Evolutionary conservation across 805 yeast genomes (phyloP), one percentile per base, ranked within the genome.

Genomic region (Spathaspora arborariae): DNA sequence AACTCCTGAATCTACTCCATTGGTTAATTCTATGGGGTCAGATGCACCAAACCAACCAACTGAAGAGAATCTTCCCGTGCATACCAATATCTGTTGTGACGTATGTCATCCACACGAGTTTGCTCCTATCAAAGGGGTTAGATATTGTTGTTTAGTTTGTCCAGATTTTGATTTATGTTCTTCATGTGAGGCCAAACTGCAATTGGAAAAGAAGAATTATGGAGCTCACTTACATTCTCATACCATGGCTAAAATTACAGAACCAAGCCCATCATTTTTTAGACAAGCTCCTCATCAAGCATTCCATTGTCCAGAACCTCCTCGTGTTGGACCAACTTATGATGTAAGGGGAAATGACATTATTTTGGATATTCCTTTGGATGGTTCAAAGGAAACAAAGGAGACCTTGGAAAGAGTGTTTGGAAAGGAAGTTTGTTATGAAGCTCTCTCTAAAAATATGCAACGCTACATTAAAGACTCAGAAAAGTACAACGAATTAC

Each of bases 141-240:
- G 85, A 42, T 80, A 69, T 54, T 69, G 72, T 39, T 80, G 85
- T 58, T 51, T 72, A 20, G 73, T 78, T 24, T 80, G 85, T 54
- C 56, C 57, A 3, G 78, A 81, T 56, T 78, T 66, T 56, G 85
- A 81, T 55, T 58, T 80, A 44, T 80, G 85, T 55, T 69, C 70
- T 41, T 39, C 52, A 18, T 67, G 72, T 52, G 68, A 65, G 44
- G 40, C 42, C 4, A 51, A 50, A 8, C 56, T 44, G n/a, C 54
- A 53, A 20, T 8, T 16, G 7, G 44, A 49, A 16, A 45, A 53
- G 35, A 45, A 43, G 24, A 41, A 44, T 30, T 21, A 46, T 40
- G 56, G 60, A 22, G 35, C 45, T 7, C 72, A 68, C 50, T 48
- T 54, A 15, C 52, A 45, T 37, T 41, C 44, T 2, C 73, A 68